Conservation (phyloP, 208 protist species). For the Endotrypanum monterogeii region DNA sequence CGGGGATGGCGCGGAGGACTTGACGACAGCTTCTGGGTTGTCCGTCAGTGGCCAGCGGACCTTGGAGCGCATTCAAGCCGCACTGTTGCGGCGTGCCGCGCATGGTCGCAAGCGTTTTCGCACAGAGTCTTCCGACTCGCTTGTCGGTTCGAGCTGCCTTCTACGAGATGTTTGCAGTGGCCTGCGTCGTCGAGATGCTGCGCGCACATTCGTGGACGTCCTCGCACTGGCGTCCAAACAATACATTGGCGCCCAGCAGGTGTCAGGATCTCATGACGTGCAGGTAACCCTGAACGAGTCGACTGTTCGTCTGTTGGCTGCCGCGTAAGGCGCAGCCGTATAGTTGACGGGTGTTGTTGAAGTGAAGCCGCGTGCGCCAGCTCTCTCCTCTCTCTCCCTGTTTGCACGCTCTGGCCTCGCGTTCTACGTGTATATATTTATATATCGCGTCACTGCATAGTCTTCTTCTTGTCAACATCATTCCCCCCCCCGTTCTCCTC, state of each 20-base stretch:
- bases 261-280: constrained; percentile 30
- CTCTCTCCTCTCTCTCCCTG: too few species aligned
- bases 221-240: constrained; percentile 77
- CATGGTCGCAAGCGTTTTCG: constrained; percentile 21
- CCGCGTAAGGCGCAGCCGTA: constrained; percentile 1
- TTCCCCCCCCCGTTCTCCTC: neutral
- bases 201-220: constrained; percentile 81
- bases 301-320: constrained; percentile 26
- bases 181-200: constrained; percentile 67
- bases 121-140: constrained; percentile 17
- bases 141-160: constrained; percentile 42
- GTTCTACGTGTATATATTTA: neutral
- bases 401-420: too few species aligned
- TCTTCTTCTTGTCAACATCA: too few species aligned
- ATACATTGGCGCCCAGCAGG: constrained; percentile 50
- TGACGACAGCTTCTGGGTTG: constrained; percentile 25
- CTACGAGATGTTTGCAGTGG: constrained; percentile 50
- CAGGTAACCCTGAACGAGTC: constrained; percentile 42
- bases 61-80: constrained; percentile 50
- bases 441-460: neutral
- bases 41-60: constrained; percentile 50
- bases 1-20: constrained; percentile 9
- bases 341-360: neutral
- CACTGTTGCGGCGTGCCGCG: constrained; percentile 11
- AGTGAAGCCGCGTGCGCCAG: neutral